phyloP scores from a whole-genome alignment of 305 asterid species.

The Fraxinus velutina region DNA sequence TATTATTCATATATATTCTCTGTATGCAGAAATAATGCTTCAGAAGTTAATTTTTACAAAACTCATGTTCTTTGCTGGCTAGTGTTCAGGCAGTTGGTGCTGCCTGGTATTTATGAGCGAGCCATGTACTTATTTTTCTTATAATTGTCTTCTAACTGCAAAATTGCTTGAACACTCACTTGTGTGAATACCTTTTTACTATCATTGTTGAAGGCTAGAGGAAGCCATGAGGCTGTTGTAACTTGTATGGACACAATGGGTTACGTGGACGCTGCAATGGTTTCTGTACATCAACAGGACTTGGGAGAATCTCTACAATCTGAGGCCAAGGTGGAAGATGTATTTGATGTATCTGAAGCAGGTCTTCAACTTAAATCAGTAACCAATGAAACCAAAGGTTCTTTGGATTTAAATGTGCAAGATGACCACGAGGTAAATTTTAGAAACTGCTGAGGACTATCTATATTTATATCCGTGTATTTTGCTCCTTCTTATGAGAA shows the following conservation, averaged over 20 bases:
- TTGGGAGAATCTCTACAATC: conserved; percentile 23
- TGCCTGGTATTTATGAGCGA: background rate
- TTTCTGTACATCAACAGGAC: conserved; percentile 29
- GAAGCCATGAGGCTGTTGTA: conserved; percentile 29
- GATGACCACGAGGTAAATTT: conserved; percentile 30
- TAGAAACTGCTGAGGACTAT: conserved; percentile 8
- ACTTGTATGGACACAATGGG: conserved; percentile 25
- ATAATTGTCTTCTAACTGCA: background rate
- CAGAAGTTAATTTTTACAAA: background rate
- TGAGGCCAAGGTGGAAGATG: conserved; percentile 27
- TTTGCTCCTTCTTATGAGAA: conserved; percentile 6
- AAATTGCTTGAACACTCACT: conserved; percentile 25
- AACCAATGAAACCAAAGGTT: conserved; percentile 20
- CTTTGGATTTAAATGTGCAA: conserved; percentile 21
- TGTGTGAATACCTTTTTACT: conserved; percentile 5
- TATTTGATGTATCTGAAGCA: conserved; percentile 29
- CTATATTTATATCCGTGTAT: background rate
- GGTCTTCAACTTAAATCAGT: conserved; percentile 30
- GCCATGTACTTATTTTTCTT: background rate
- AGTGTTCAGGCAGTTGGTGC: background rate
- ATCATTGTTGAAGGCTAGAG: conserved; percentile 33
- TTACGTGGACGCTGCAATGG: conserved; percentile 21
- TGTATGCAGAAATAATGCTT: background rate
- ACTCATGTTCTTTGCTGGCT: background rate
- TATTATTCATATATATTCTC: background rate